Percentiles rank a stretch among this genome's conserved stretches.
Conservation (phyloP, 495 filamentous ascomycete genomes). For the Penicillium bovifimosum region DNA sequence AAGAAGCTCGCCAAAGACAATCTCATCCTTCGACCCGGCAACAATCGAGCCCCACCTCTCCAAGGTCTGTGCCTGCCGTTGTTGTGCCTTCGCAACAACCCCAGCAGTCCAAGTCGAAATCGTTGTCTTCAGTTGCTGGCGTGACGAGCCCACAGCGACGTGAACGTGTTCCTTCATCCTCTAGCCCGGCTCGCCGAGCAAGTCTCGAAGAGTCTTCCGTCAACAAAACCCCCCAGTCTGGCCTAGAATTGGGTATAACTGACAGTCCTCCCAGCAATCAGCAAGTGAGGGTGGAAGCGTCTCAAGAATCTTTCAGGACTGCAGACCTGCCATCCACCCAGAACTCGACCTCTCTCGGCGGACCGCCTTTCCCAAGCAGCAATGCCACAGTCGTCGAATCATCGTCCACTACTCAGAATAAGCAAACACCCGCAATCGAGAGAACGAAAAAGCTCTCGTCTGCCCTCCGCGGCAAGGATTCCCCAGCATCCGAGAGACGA, state of each 20-base stretch:
- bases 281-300: neutral
- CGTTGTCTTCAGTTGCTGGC: neutral
- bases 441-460: slow-evolving; percentile 16
- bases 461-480: slow-evolving; percentile 23
- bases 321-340: slow-evolving; percentile 1
- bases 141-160: slow-evolving; percentile 7
- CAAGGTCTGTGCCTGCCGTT: neutral
- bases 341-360: neutral
- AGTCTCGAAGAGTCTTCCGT: neutral
- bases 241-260: slow-evolving; percentile 32
- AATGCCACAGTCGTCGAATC: neutral
- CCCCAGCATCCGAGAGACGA: slow-evolving; percentile 14
- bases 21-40: neutral
- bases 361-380: neutral
- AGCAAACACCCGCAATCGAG: slow-evolving; percentile 4
- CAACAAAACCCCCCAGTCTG: neutral
- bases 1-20: slow-evolving; percentile 25
- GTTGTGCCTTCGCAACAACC: neutral
- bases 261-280: slow-evolving; percentile 22
- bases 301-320: neutral
- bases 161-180: slow-evolving; percentile 18
- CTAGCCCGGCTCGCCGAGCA: slow-evolving; percentile 18
- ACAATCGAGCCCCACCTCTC: neutral
- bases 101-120: neutral
- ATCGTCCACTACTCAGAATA: neutral